These are phyloP conservation scores for Kockiozyma suomiensis DNA, from an alignment of 805 yeast species.

Conservation along the genomic window DNA sequence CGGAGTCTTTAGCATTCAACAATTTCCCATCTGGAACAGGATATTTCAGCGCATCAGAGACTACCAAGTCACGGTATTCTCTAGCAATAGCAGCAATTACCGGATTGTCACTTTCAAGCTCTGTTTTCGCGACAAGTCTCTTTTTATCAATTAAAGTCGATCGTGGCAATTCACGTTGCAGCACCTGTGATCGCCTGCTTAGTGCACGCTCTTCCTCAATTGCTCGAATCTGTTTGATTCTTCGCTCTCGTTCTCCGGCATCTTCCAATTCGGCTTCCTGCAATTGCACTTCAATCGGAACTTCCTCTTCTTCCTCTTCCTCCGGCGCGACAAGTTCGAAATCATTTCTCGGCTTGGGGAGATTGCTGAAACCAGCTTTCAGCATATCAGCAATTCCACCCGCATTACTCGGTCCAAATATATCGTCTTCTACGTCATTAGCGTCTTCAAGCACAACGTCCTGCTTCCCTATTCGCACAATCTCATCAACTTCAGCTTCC, in stretches of 20 bases:
- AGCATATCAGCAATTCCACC: slow-evolving; percentile 16
- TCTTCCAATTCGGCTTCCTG: slow-evolving; percentile 35
- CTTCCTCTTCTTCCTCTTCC: slow-evolving; percentile 35
- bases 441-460: slow-evolving; percentile 33
- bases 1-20: slow-evolving; percentile 21
- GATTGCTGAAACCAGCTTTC: slow-evolving; percentile 21
- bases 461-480: slow-evolving; percentile 38
- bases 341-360: slow-evolving; percentile 49
- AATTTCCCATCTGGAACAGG: slow-evolving; percentile 16
- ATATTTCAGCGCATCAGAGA: slow-evolving; percentile 40
- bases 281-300: slow-evolving; percentile 23
- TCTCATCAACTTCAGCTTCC: slow-evolving; percentile 41
- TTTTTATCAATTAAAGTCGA: slow-evolving; percentile 28
- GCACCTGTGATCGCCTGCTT: slow-evolving; percentile 51
- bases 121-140: slow-evolving; percentile 7
- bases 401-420: slow-evolving; percentile 42
- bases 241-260: slow-evolving; percentile 40
- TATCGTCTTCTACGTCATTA: slow-evolving; percentile 42
- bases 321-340: slow-evolving; percentile 45
- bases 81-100: slow-evolving; percentile 27
- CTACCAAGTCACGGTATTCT: slow-evolving; percentile 36
- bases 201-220: slow-evolving; percentile 36
- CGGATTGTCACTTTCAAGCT: slow-evolving; percentile 12
- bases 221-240: slow-evolving; percentile 32
- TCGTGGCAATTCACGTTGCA: slow-evolving; percentile 49